Evolutionary conservation across 176 grass and related monocot genomes (phyloP).

Genomic region (Ampelocalamus luodianensis): DNA sequence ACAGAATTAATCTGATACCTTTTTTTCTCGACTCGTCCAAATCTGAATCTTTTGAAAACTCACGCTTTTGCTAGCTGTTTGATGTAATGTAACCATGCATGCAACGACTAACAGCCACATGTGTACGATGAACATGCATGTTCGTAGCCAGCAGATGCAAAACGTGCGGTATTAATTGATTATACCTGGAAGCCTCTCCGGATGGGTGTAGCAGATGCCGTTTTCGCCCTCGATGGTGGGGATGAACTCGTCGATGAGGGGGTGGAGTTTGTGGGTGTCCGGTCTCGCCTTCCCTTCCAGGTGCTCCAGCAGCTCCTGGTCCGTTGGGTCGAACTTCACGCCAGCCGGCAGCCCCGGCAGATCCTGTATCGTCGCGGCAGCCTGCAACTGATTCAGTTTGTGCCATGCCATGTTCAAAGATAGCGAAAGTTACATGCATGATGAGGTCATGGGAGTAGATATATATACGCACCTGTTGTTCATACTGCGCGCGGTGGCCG

Average conservation of each 20-base stretch:
- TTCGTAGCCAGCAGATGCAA: background rate
- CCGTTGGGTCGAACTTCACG: constrained; percentile 97
- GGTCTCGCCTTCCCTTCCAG: constrained; percentile 89
- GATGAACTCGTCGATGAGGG: constrained; percentile 97
- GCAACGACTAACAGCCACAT: constrained; percentile 27
- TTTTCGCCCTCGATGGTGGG: constrained; percentile 97
- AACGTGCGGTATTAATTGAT: background rate
- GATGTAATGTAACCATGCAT: constrained; percentile 15
- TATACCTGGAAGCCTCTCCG: constrained; percentile 90
- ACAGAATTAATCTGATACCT: background rate
- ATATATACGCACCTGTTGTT: constrained; percentile 46
- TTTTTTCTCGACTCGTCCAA: constrained; percentile 22
- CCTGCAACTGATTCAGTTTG: constrained; percentile 43
- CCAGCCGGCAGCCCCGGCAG: constrained; percentile 85
- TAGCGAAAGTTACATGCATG: background rate
- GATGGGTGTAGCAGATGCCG: constrained; percentile 99
- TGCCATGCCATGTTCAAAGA: too few species aligned
- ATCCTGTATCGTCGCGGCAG: constrained; percentile 72
- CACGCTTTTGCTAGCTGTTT: constrained; percentile 15
- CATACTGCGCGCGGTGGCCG: constrained; percentile 78
- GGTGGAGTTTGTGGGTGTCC: constrained; percentile 74
- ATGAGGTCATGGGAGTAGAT: background rate
- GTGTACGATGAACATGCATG: background rate
- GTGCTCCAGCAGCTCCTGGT: constrained; percentile 92
- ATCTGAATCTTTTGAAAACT: constrained; percentile 32